Evolutionary conservation across 257 asterid species (phyloP).

Genomic region (Plantago ovata): DNA sequence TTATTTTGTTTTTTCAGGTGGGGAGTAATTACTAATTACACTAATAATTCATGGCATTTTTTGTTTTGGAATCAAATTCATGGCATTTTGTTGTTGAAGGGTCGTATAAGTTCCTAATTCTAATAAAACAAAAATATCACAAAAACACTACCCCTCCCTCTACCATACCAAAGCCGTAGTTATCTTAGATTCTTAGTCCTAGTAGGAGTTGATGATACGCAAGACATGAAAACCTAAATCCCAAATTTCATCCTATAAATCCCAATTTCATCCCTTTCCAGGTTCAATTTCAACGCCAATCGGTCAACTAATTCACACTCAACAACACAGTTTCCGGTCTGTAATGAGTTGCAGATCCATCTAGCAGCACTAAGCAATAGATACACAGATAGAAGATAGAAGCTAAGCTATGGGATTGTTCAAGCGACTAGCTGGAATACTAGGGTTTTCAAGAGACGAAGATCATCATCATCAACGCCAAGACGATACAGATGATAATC

Average conservation of each 20-base stretch:
- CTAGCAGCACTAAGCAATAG: too few relatives aligned
- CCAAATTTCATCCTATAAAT: background rate
- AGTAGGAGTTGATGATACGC: too few relatives aligned
- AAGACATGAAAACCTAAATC: background rate
- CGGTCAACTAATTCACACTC: background rate
- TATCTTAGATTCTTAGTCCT: too few relatives aligned
- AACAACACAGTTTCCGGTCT: too few relatives aligned
- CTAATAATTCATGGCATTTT: too few relatives aligned
- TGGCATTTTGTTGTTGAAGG: too few relatives aligned
- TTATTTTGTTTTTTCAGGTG: too few relatives aligned
- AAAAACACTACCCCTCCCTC: background rate
- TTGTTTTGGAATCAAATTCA: too few relatives aligned
- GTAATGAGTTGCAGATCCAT: background rate
- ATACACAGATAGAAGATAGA: background rate
- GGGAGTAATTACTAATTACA: too few relatives aligned
- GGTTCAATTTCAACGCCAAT: background rate
- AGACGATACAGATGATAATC: constrained; percentile 26
- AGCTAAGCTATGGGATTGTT: constrained; percentile 71
- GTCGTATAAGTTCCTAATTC: too few relatives aligned
- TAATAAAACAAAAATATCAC: background rate
- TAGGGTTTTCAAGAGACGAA: constrained; percentile 60
- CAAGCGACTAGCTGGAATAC: constrained; percentile 43
- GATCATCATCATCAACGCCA: constrained; percentile 33
- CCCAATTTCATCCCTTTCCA: background rate
- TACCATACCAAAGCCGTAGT: background rate